Evolutionary conservation across 805 yeast genomes (phyloP), one percentile per base, ranked within the genome.

Genomic region (Lipomyces yamanashiensis): DNA sequence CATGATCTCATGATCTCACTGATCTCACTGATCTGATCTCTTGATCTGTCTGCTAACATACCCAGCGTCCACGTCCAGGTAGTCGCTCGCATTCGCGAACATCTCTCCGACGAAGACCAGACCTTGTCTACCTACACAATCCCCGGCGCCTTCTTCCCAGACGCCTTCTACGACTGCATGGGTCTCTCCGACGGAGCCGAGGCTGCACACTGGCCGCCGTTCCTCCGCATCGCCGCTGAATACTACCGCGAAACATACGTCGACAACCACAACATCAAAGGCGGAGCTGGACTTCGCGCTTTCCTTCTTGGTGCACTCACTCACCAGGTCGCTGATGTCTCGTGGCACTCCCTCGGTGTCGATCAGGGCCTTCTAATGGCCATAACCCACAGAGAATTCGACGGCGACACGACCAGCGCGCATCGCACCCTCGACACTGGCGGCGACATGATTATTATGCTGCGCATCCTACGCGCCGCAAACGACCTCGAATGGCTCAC

Each of bases 191-290:
- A 80, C 10, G 80, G 81, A 1, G 87, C 89, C 2, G 92, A 87
- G 72, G 81, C 77, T 36, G 78, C 86, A 0, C 91, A 87, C 71
- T 87, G 92, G 91, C 90, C 90, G 0, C 86, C 87, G 0, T 87
- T 86, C 70, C 68, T 87, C 13, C 73, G 76, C 4, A 73, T 74
- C 1, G 84, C 86, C 0, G 81, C 83, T 5, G 67, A 76, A 6
- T 74, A 81, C 52, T 83, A 84, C 73, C 72, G 74, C 36, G 74
- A 76, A 34, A 72, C 72, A 57, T 75, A 77, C 41, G 63, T 63
- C 7, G 57, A 51, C 2, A 69, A 65, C 13, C 23, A 23, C 12
- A 68, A 71, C 45, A 66, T 70, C 3, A 48, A 70, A 9, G 75
- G 73, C 8, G 72, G 78, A 0, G 44, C 71, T 28, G 71, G 73